These are phyloP conservation scores for Colletotrichum sp. DNA, from an alignment of 2,329 filamentous ascomycete genomes.

Conservation along the genomic window DNA sequence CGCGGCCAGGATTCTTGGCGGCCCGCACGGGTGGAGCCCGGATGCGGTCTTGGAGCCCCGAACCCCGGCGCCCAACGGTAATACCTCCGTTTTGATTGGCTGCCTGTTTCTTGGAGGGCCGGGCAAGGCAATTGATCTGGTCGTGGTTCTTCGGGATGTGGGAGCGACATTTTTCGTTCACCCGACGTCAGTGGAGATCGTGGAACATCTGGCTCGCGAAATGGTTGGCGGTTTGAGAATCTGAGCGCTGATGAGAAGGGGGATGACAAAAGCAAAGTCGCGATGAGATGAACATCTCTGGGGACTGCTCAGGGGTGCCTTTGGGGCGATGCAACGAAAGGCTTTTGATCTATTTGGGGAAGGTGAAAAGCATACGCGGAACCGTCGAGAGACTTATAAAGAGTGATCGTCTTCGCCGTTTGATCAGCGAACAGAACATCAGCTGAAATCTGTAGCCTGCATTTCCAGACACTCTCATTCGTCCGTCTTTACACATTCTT, in stretches of 20 bases:
- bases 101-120: neutral
- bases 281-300: slow-evolving; percentile 4
- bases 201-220: neutral
- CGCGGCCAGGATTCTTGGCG: slow-evolving; percentile 15
- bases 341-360: neutral
- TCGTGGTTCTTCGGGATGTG: slow-evolving; percentile 11
- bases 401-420: neutral
- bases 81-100: neutral
- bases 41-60: neutral
- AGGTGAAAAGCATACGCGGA: neutral
- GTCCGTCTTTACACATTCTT: neutral
- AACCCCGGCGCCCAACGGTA: neutral
- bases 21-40: neutral
- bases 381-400: neutral
- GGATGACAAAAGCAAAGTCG: neutral
- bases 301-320: neutral
- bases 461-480: neutral
- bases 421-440: neutral
- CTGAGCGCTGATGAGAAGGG: neutral
- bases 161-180: neutral
- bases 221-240: neutral
- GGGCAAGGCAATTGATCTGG: neutral
- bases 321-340: neutral
- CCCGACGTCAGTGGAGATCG: slow-evolving; percentile 8
- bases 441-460: neutral